phyloP scores from a whole-genome alignment of 2,329 filamentous ascomycete genomes.

The Furcasterigmium sp. region DNA sequence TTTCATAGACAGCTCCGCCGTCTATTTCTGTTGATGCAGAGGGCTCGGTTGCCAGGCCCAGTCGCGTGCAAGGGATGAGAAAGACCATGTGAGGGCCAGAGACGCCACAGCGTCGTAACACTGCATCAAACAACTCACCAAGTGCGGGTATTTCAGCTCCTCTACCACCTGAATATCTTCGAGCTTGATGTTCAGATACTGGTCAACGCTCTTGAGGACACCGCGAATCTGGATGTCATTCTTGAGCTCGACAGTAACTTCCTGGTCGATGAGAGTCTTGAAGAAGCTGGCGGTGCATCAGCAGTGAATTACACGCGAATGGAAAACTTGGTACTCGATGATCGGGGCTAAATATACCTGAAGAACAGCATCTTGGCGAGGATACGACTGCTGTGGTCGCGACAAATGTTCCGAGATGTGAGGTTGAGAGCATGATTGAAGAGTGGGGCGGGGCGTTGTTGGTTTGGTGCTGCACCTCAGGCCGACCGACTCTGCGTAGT shows the following conservation, averaged over 20 bases:
- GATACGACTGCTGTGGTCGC: background rate
- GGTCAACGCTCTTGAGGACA: conserved; percentile 93
- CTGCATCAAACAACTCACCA: conserved; percentile 61
- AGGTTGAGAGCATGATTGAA: background rate
- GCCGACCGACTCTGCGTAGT: no score
- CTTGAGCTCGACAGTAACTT: conserved; percentile 98
- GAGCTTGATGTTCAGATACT: conserved; percentile 98
- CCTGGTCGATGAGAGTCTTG: conserved; percentile 95
- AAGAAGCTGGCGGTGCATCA: conserved; percentile 66
- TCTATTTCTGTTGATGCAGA: no score
- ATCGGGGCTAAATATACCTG: conserved; percentile 23
- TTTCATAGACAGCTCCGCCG: no score
- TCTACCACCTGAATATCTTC: conserved; percentile 92
- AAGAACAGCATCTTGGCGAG: conserved; percentile 37
- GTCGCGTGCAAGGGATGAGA: no score
- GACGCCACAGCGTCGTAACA: background rate
- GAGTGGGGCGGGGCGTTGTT: no score
- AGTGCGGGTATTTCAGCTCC: conserved; percentile 89
- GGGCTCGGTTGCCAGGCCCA: no score
- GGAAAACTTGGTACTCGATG: no score
- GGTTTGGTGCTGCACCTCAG: no score
- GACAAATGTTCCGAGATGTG: background rate
- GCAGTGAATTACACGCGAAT: background rate
- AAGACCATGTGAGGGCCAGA: background rate
- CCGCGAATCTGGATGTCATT: conserved; percentile 98